Evolutionary conservation across 768 basidiomycete genomes (phyloP).

Genomic region (Inosperma sp.): DNA sequence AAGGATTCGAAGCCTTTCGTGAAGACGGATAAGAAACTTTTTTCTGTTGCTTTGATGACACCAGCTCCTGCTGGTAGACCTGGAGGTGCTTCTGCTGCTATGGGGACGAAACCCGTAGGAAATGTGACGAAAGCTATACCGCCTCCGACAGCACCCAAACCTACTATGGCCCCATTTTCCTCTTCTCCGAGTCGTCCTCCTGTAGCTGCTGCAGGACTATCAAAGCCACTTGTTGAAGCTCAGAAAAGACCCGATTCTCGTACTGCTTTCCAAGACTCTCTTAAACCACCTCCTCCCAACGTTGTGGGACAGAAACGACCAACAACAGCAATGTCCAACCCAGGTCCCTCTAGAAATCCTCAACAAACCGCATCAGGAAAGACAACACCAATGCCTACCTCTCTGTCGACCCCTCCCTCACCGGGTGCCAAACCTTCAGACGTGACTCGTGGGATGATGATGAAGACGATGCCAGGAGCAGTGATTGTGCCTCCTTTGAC

Average conservation of each 20-base stretch:
- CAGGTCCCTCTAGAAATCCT: constrained; percentile 9
- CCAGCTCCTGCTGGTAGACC: constrained; percentile 12
- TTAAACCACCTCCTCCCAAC: constrained; percentile 5
- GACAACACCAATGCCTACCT: background rate
- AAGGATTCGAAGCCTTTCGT: background rate
- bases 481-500: constrained; percentile 40
- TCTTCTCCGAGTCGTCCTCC: background rate
- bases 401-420: constrained; percentile 1
- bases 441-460: constrained; percentile 13
- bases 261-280: constrained; percentile 4
- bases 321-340: constrained; percentile 8
- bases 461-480: background rate
- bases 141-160: background rate
- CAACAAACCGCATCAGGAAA: background rate
- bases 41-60: constrained; percentile 24
- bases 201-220: background rate
- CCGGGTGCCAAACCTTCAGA: constrained; percentile 15
- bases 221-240: constrained; percentile 7
- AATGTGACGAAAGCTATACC: background rate
- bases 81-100: background rate
- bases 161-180: background rate
- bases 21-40: constrained; percentile 17
- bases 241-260: constrained; percentile 20
- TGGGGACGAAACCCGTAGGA: background rate
- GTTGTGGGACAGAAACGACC: background rate